Conservation (phyloP, 1,284 basidiomycete species). For the Apiotrichum gracile region DNA sequence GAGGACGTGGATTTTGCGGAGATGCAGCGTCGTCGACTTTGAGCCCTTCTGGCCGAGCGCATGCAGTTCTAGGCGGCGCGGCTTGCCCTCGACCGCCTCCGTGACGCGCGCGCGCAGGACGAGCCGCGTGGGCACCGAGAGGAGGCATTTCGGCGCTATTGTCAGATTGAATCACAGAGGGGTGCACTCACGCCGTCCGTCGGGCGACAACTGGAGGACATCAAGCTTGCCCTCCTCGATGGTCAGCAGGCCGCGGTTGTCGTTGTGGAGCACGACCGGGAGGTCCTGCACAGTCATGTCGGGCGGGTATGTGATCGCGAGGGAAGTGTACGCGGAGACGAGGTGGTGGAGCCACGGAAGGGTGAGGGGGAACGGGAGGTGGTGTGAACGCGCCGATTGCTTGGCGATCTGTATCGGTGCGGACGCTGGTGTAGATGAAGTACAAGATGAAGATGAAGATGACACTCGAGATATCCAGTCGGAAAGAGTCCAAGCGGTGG, state of each 20-base stretch:
- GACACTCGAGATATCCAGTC: neutral
- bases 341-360: neutral
- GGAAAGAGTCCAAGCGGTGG: no score
- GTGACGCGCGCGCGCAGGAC: slow-evolving; percentile 28
- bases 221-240: slow-evolving; percentile 38
- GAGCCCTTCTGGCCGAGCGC: slow-evolving; percentile 24
- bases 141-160: slow-evolving; percentile 37
- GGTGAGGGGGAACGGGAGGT: neutral
- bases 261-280: slow-evolving; percentile 38
- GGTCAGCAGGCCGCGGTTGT: slow-evolving; percentile 37
- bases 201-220: slow-evolving; percentile 40
- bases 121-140: slow-evolving; percentile 29
- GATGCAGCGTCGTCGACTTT: slow-evolving; percentile 15
- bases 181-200: slow-evolving; percentile 36
- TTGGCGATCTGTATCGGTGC: neutral
- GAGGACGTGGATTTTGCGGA: slow-evolving; percentile 40
- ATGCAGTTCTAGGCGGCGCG: slow-evolving; percentile 31
- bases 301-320: neutral
- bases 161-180: neutral
- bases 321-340: neutral
- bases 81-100: neutral
- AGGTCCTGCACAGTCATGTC: slow-evolving; percentile 25
- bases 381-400: neutral
- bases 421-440: neutral
- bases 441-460: neutral